Evolutionary conservation across 805 yeast genomes (phyloP).

Genomic region (Jamesozyma jinghongensis): DNA sequence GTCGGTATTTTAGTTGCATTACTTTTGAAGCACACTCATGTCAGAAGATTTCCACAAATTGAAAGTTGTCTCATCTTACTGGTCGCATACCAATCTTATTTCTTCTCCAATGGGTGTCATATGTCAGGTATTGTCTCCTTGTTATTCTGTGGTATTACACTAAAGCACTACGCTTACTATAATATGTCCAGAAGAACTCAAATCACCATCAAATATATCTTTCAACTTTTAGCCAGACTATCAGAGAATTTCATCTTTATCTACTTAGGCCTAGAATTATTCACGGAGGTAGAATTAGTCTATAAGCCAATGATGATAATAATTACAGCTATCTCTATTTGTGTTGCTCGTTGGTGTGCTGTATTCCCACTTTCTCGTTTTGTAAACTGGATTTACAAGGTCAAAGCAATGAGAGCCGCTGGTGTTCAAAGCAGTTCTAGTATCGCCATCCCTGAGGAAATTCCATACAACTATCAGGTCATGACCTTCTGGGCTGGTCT

Average conservation of each 20-base stretch:
- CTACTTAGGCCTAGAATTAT: constrained; percentile 84
- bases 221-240: constrained; percentile 87
- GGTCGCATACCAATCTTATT: constrained; percentile 91
- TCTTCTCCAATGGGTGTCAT: constrained; percentile 97
- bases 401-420: constrained; percentile 41
- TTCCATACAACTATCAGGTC: constrained; percentile 92
- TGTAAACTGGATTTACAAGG: constrained; percentile 67
- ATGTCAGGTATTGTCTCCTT: constrained; percentile 98
- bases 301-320: constrained; percentile 90
- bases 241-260: constrained; percentile 96
- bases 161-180: constrained; percentile 93
- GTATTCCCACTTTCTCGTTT: constrained; percentile 87
- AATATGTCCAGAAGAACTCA: constrained; percentile 97
- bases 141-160: constrained; percentile 90
- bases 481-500: constrained; percentile 99
- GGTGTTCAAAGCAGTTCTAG: constrained; percentile 14
- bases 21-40: constrained; percentile 82
- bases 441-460: constrained; percentile 61
- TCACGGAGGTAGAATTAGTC: constrained; percentile 92
- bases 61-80: constrained; percentile 88
- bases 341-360: constrained; percentile 94
- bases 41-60: constrained; percentile 91
- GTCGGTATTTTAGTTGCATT: constrained; percentile 86
- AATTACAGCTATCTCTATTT: constrained; percentile 79
- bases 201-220: constrained; percentile 89